Base-by-base conservation (phyloP, 2,329 filamentous ascomycete species). In the Tolypocladium endophyticum region DNA sequence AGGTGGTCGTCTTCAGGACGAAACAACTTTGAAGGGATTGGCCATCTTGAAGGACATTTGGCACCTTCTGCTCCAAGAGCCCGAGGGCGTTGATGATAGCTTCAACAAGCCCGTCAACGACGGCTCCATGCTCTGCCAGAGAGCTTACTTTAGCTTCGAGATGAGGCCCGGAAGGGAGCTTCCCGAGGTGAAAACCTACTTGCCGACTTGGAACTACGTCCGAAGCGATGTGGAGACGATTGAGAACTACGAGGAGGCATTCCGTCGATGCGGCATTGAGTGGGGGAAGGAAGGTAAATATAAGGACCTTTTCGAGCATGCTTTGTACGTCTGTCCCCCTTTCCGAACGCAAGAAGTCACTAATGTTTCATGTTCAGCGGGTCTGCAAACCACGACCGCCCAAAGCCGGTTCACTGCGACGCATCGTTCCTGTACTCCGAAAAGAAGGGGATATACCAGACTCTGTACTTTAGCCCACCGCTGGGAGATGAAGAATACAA, bases 181-280 rank as follows among this genome's bases (percentile, higher is more conserved):
- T 1, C 62, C 62, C 41, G 54, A 60, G n/a, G 61, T 64, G 2
- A 64, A 64, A 56, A 58, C 56, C 0, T 62, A 64, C 50, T 11
- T 61, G 33, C 63, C 61, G 11, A 63, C 57, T 0, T 63, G 63
- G 61, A 61, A 61, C 35, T 64, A 64, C 45, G 59, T 61, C 7
- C 60, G 60, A 11, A 61, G 45, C 59, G 63, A 64, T 30, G 59
- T 55, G 39, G 60, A 63, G n/a, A 62, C 61, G 7, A 58, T 64
- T 14, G 39, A 38, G 18, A 63, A 63, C 47, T 63, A 63, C 45
- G 58, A 61, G 47, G 61, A 60, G 6, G 28, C 60, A 18, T 64
- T 64, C 50, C 57, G 57, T 1, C 30, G 47, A 7, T 59, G 57
- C 41, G 52, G 57, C 9, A 43, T 61, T 18, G 45, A 59, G n/a